Evolutionary conservation across 805 yeast genomes (phyloP).

Genomic region (Kodamaea laetipori): DNA sequence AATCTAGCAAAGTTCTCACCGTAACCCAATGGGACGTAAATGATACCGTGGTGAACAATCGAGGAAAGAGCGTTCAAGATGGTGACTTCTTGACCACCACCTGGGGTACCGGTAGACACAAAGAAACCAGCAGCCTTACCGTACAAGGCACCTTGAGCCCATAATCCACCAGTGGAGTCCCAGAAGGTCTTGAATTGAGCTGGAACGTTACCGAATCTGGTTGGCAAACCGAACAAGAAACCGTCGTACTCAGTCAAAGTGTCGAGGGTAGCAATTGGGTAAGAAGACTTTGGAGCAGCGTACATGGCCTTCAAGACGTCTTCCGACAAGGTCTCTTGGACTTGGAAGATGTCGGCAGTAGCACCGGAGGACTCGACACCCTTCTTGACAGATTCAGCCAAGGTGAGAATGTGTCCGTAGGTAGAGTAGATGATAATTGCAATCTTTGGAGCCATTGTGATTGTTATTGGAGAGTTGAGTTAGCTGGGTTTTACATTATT

Average conservation of each 20-base stretch:
- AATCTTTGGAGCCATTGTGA: conserved; percentile 34
- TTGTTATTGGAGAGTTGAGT: background rate
- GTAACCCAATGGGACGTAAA: conserved; percentile 79
- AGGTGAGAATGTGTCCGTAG: conserved; percentile 70
- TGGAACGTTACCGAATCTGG: conserved; percentile 81
- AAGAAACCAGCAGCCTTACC: conserved; percentile 79
- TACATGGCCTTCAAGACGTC: conserved; percentile 58
- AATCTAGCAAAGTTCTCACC: conserved; percentile 56
- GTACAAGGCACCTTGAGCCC: conserved; percentile 72
- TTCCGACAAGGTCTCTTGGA: conserved; percentile 70
- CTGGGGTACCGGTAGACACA: conserved; percentile 70
- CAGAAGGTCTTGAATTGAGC: conserved; percentile 77
- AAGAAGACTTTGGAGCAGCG: conserved; percentile 54
- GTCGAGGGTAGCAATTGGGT: conserved; percentile 64
- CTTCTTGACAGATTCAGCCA: conserved; percentile 67
- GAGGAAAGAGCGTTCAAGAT: conserved; percentile 62
- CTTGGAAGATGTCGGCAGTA: conserved; percentile 69
- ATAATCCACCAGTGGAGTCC: conserved; percentile 76
- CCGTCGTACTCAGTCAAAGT: conserved; percentile 71
- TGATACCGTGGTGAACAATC: conserved; percentile 78
- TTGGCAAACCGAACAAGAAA: conserved; percentile 81
- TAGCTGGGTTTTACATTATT: background rate
- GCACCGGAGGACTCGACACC: conserved; percentile 74
- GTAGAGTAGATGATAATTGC: conserved; percentile 63
- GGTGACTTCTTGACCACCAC: conserved; percentile 84